Evolutionary conservation across 495 filamentous ascomycete genomes (phyloP), one percentile per base, ranked within the genome.

Genomic region (Chlorociboria aeruginascens): DNA sequence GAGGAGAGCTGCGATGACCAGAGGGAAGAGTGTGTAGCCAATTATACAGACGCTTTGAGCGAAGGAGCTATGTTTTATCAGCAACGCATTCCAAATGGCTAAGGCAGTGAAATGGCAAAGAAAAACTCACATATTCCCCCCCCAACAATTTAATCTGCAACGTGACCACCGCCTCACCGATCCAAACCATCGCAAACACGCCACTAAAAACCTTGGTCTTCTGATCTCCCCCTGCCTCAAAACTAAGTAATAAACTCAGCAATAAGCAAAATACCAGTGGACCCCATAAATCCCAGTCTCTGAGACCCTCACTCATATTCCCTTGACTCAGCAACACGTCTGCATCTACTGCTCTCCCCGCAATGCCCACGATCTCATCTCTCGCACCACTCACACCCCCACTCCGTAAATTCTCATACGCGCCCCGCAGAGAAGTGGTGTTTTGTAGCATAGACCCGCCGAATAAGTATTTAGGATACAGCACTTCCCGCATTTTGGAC

Each of bases 211-310:
- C 90, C 47, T 84, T 63, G 20, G 82, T 83, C 63, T 83, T 83
- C 69, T 98, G 90, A 34, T 83, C 73, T 3, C 74, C 70, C 53
- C 79, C 70, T 1, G 85, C 85, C 47, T 77, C 70, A 57, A 90
- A 70, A 48, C 88, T 92, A 52, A 99, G 66, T 53, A 97, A 77
- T 63, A 90, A 75, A 43, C 84, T 86, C 46, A 99, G 70, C 52
- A 89, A 67, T 52, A 99, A 69, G 56, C 89, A 95, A 64, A 97
- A 97, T 38, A 99, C 69, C 40, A 99, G 65, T 37, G 92, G 92
- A 6, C 92, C 92, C 90, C 92, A 98, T 36, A 98, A 73, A 69
- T 98, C 92, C 92, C 92, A 98, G 60, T 97, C 90, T 35, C 93
- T 71, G 58, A 96, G 64, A 2, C 88, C 88, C 38, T 86, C 81